phyloP scores from a whole-genome alignment of 768 basidiomycete genomes.

The Favolaschia claudopus region DNA sequence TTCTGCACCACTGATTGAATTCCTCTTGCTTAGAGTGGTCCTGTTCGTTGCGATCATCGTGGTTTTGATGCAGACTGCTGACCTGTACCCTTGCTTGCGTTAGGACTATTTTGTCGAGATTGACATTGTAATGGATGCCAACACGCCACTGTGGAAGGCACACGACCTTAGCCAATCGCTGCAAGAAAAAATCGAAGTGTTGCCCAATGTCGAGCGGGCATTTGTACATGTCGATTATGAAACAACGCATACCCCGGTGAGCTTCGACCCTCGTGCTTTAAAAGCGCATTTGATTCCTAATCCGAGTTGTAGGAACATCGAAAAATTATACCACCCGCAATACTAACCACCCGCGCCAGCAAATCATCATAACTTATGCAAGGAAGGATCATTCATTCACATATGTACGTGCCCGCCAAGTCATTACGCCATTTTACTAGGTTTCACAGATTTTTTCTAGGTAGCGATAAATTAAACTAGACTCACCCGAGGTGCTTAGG shows the following conservation, averaged over 20 bases:
- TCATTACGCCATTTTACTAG: too few relatives aligned
- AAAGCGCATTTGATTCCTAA: neutral
- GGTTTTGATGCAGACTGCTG: neutral
- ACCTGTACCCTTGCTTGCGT: neutral
- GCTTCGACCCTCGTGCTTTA: constrained; percentile 17
- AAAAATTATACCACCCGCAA: constrained; percentile 41
- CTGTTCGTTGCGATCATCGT: constrained; percentile 50
- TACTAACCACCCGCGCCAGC: constrained; percentile 23
- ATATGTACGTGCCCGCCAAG: neutral
- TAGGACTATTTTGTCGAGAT: constrained; percentile 94
- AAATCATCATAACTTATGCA: constrained; percentile 17
- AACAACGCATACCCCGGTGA: constrained; percentile 73
- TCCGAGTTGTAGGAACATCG: constrained; percentile 53
- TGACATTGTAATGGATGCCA: constrained; percentile 91
- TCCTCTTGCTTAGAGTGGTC: constrained; percentile 66
- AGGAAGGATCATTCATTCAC: too few relatives aligned
- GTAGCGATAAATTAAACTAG: too few relatives aligned
- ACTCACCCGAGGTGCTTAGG: too few relatives aligned
- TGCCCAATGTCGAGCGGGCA: constrained; percentile 91
- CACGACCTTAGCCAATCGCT: constrained; percentile 86
- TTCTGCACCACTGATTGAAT: constrained; percentile 12
- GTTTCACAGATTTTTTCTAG: too few relatives aligned
- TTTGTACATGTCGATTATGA: constrained; percentile 97
- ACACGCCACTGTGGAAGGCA: constrained; percentile 88
- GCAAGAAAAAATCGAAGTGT: constrained; percentile 87